Percentiles rank a stretch among this genome's conserved stretches.
These are phyloP conservation scores for Noccaea bulbosa DNA, from an alignment of 345 rosid species.

Conservation along the genomic window DNA sequence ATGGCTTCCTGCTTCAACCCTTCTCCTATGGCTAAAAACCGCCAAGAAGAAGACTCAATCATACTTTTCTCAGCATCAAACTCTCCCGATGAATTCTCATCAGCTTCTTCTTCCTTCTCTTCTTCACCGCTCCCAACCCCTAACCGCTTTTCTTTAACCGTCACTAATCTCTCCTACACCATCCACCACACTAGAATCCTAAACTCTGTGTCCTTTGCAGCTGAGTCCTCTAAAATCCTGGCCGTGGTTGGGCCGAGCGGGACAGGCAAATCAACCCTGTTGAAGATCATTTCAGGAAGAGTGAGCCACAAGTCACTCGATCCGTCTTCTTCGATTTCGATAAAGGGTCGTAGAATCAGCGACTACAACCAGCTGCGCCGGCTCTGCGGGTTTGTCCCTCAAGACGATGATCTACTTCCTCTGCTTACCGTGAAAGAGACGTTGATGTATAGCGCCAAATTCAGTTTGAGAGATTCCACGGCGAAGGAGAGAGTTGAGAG, in stretches of 20 bases:
- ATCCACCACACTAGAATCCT: slow-evolving; percentile 57
- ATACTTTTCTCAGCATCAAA: slow-evolving; percentile 71
- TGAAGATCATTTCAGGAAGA: slow-evolving; percentile 74
- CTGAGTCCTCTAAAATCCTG: slow-evolving; percentile 65
- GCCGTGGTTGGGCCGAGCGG: slow-evolving; percentile 91
- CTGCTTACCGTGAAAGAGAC: slow-evolving; percentile 86
- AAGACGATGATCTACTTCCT: slow-evolving; percentile 81
- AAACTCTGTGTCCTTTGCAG: slow-evolving; percentile 66
- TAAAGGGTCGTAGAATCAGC: slow-evolving; percentile 47
- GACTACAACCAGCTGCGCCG: slow-evolving; percentile 58
- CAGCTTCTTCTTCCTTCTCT: slow-evolving; percentile 65
- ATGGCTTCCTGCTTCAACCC: slow-evolving; percentile 65
- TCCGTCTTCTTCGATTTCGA: slow-evolving; percentile 49
- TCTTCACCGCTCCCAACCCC: slow-evolving; percentile 51
- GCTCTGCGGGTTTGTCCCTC: slow-evolving; percentile 84
- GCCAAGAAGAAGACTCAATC: slow-evolving; percentile 63
- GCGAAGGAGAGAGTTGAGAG: slow-evolving; percentile 61
- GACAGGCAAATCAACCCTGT: slow-evolving; percentile 83
- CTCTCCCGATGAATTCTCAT: slow-evolving; percentile 64
- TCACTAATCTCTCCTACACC: slow-evolving; percentile 70
- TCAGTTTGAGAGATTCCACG: slow-evolving; percentile 61
- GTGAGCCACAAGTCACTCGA: slow-evolving; percentile 58
- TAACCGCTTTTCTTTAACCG: slow-evolving; percentile 41
- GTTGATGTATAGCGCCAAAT: slow-evolving; percentile 74
- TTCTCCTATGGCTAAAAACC: slow-evolving; percentile 24